Conservation (phyloP, 495 filamentous ascomycete genomes). For the Aspergillus incahuasiensis region DNA sequence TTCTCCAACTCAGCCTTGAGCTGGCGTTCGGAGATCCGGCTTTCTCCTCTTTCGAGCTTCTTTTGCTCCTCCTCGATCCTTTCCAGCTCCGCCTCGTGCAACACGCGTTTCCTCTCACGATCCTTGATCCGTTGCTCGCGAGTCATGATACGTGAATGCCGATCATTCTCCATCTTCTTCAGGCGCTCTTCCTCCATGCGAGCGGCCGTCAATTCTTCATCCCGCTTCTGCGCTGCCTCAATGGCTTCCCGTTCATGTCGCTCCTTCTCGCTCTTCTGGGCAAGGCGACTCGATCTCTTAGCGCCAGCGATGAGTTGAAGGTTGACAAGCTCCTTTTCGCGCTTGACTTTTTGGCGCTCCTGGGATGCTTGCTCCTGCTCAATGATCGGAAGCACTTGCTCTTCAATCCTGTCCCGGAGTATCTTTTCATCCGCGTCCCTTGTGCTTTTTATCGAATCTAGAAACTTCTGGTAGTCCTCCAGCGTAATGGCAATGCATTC, state of each 20-base stretch:
- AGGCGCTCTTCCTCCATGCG: slow-evolving; percentile 65
- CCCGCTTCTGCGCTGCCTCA: slow-evolving; percentile 68
- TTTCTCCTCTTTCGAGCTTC: slow-evolving; percentile 56
- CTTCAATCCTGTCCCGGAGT: slow-evolving; percentile 60
- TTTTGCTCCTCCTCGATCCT: slow-evolving; percentile 73
- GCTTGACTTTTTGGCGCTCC: slow-evolving; percentile 61
- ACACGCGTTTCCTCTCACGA: slow-evolving; percentile 70
- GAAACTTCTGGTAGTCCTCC: slow-evolving; percentile 67
- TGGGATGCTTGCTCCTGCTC: slow-evolving; percentile 75
- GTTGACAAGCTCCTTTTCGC: slow-evolving; percentile 74
- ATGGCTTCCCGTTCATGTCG: slow-evolving; percentile 63
- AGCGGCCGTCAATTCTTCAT: slow-evolving; percentile 59
- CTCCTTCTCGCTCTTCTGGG: slow-evolving; percentile 73
- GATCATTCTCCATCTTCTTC: slow-evolving; percentile 65
- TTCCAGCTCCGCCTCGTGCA: slow-evolving; percentile 78
- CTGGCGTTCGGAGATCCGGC: slow-evolving; percentile 71
- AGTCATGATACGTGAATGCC: slow-evolving; percentile 76
- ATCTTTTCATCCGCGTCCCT: slow-evolving; percentile 79
- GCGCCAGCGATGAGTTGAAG: slow-evolving; percentile 84
- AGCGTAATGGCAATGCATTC: slow-evolving; percentile 82
- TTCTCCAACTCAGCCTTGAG: slow-evolving; percentile 72
- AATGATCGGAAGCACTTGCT: slow-evolving; percentile 76
- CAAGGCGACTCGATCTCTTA: slow-evolving; percentile 86
- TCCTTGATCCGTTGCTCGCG: slow-evolving; percentile 80
- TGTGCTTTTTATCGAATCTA: slow-evolving; percentile 64